phyloP scores from a whole-genome alignment of 345 rosid genomes.

The Eucalyptus cloeziana region DNA sequence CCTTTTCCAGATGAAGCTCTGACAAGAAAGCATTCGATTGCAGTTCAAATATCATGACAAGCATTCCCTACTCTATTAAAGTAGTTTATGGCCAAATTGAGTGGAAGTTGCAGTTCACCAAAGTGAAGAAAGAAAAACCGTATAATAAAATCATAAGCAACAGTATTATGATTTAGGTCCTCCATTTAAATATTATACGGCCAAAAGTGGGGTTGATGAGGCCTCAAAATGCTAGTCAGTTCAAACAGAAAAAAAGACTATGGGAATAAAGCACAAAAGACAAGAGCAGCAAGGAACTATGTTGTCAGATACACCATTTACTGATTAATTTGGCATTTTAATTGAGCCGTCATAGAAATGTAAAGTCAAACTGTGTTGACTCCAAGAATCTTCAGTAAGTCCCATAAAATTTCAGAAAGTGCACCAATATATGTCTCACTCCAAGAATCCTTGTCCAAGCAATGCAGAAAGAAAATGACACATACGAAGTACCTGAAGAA shows the following conservation, averaged over 20 bases:
- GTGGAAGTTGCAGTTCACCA: not conserved
- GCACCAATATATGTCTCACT: not conserved
- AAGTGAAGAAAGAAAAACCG: not conserved
- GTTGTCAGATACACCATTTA: not conserved
- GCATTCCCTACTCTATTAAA: not conserved
- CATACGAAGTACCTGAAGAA: conserved; percentile 59
- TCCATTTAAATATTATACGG: not conserved
- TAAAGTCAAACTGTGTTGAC: not conserved
- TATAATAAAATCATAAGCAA: not conserved
- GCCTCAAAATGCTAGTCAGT: not conserved
- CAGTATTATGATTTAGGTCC: not conserved
- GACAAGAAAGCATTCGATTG: not conserved
- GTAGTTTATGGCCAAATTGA: not conserved
- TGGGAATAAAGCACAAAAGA: not conserved
- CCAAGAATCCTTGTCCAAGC: not conserved
- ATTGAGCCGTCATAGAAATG: not conserved
- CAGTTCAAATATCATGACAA: not conserved
- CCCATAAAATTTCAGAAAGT: not conserved
- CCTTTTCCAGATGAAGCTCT: conserved; percentile 94
- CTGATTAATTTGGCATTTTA: not conserved
- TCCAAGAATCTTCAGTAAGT: not conserved
- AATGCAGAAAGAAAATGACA: not conserved
- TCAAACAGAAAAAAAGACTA: not conserved
- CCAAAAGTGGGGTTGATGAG: not conserved
- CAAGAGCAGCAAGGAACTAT: not conserved